Evolutionary conservation across 139 green algal species (phyloP), one percentile per base, ranked within the genome.

Genomic region (Limnomonas spitsbergensis): DNA sequence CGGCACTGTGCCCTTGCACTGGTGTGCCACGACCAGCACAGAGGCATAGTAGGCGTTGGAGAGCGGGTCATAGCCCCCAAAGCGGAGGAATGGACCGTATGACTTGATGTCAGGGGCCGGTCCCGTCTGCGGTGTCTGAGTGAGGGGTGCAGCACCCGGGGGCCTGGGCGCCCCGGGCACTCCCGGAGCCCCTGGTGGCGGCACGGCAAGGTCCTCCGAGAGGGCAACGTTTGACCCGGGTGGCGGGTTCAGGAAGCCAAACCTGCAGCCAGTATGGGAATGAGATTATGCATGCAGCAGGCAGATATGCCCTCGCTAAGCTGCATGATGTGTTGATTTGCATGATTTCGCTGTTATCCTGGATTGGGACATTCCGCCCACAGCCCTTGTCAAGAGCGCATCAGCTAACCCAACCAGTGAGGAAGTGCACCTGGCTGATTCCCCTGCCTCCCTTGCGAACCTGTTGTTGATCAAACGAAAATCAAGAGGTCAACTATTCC

Each of bases 31-130:
- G 26, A 81, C 79, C 76, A 89, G 76, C 1, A 87, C 79, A 1
- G 77, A 84, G 7, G 61, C 38, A 1, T 38, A 67, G 31, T 84
- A 87, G 9, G 40, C 34, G 7, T 56, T 61, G 2, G 78, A 80
- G 35, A 66, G 7, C 6, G 85, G 76, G 53, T 84, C 74, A 68
- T 89, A 89, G 40, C 78, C 75, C 3, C 77, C 80, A 68, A 76
- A 82, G 0, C 85, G 76, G 32, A 89, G 47, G 40, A 77, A 81
- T 1, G 85, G 85, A 3, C 85, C 85, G 32, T 77, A 66, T 20
- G 34, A 9, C 68, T 47, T n/a, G 20, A 32, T 47, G 6, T 74
- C 35, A 47, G 68, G 36, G 20, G 29, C 24, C 4, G 68, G 68
- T 9, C 34, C 35, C 3, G 4, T 74, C 34, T 53, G 34, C 4